Evolutionary conservation across 2,329 filamentous ascomycete genomes (phyloP), one percentile per base, ranked within the genome.

Genomic region (Alternaria sp.): DNA sequence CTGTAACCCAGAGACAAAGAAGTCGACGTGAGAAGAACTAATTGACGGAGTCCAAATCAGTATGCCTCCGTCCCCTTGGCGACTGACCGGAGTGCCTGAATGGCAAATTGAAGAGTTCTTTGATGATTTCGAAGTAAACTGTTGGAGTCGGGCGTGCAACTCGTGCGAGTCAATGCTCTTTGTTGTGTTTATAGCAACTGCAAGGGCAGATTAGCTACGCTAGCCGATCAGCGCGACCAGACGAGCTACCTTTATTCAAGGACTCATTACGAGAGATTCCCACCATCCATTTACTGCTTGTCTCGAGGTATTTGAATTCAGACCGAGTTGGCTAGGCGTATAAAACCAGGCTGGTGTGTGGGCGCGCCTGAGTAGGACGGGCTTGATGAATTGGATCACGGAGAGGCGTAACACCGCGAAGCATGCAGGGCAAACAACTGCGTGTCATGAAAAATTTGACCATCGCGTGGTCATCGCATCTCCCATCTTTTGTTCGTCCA

Each of bases 121-220:
- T 36, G n/a, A 48, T 48, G 13, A 8, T 24, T 48, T 48, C 44
- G 21, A 34, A 9, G 31, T 48, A 13, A 14, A 34, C 31, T 36
- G 31, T 36, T 34, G 44, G 31, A 48, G 13, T 48, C 31, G 21
- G 31, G 31, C 13, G 44, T 36, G 31, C 31, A n/a, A 26, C 21
- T 48, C 9, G 44, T 24, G 17, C 28, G 31, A 36, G 29, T 48
- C 31, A 24, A 48, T 13, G 21, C 36, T 26, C 44, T 48, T 50
- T 50, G 48, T 50, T 21, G 34, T 26, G 48, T 50, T 50, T 50
- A 37, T 50, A 50, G 48, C 23, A 39, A 50, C 33, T 28, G 24
- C 24, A 50, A 50, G 48, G 48, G 48, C 24, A 23, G 33, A 26
- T 50, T 14, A 34, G 21, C 21, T 34, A n/a, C 31, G 5, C 44